A percentile compares a stretch with the other conserved stretches of the same genome.
phyloP scores from a whole-genome alignment of 2,329 filamentous ascomycete genomes.

The Cladophialophora bantiana region DNA sequence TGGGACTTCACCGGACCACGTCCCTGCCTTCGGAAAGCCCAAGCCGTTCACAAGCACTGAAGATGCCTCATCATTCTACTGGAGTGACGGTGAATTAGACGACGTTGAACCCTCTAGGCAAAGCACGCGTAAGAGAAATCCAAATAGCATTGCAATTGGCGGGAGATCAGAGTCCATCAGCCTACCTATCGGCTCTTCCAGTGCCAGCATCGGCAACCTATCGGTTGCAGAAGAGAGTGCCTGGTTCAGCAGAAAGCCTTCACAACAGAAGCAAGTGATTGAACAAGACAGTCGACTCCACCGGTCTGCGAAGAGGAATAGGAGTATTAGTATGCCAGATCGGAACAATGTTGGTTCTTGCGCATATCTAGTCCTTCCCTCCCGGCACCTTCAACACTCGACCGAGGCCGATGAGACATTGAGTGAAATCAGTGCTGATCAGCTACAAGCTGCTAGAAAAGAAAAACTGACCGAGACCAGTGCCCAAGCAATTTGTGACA shows the following conservation, averaged over 20 bases:
- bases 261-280: slow-evolving; percentile 15
- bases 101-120: background rate
- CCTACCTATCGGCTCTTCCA: slow-evolving; percentile 24
- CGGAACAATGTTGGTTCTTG: background rate
- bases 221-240: slow-evolving; percentile 27
- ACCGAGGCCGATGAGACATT: slow-evolving; percentile 31
- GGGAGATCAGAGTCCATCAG: slow-evolving; percentile 36
- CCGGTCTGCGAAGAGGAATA: slow-evolving; percentile 9
- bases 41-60: slow-evolving; percentile 7
- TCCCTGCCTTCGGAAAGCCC: background rate
- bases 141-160: slow-evolving; percentile 38
- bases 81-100: slow-evolving; percentile 29
- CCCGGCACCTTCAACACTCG: background rate
- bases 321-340: slow-evolving; percentile 34
- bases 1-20: background rate
- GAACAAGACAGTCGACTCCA: background rate
- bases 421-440: slow-evolving; percentile 32
- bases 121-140: slow-evolving; percentile 21
- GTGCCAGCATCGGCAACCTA: slow-evolving; percentile 15
- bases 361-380: background rate
- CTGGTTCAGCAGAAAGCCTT: slow-evolving; percentile 30
- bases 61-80: slow-evolving; percentile 37
- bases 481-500: slow-evolving; percentile 21
- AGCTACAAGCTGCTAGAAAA: slow-evolving; percentile 23
- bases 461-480: slow-evolving; percentile 33